Evolutionary conservation across 495 filamentous ascomycete genomes (phyloP).

Genomic region (Penicillium samsonianum): DNA sequence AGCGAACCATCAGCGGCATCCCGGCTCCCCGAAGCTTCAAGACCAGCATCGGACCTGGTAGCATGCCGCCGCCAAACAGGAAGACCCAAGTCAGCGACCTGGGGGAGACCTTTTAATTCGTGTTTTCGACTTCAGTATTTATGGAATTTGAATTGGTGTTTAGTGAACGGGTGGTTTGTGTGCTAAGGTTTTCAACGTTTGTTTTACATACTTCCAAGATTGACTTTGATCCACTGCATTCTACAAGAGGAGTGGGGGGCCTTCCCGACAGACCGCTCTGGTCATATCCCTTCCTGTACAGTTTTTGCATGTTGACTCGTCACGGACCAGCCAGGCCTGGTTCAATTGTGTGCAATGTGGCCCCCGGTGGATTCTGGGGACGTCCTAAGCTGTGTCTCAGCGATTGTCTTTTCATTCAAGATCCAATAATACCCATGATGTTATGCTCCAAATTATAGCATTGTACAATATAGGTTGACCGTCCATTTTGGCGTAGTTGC

Average conservation of each 20-base stretch:
- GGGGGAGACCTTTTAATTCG: conserved; percentile 63
- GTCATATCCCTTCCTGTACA: conserved; percentile 22
- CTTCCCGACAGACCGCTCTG: conserved; percentile 4
- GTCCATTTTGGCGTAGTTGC: not conserved
- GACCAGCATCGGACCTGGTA: conserved; percentile 49
- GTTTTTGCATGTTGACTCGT: conserved; percentile 9
- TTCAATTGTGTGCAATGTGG: conserved; percentile 12
- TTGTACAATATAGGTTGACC: not conserved
- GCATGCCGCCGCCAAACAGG: conserved; percentile 55
- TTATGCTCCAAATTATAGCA: conserved; percentile 12
- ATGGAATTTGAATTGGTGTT: not conserved
- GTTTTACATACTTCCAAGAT: conserved; percentile 10
- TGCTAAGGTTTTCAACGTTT: conserved; percentile 15
- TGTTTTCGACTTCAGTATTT: not conserved
- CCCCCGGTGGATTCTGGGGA: conserved; percentile 31
- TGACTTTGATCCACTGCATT: conserved; percentile 19
- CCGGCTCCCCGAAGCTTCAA: conserved; percentile 52
- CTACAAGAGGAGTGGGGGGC: conserved; percentile 5
- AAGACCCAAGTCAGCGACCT: conserved; percentile 58
- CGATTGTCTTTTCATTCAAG: conserved; percentile 31
- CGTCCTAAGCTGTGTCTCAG: conserved; percentile 52
- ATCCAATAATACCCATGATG: conserved; percentile 36
- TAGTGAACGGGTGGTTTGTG: conserved; percentile 9
- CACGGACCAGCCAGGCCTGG: conserved; percentile 10
- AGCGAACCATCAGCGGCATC: conserved; percentile 58